Percentiles rank a stretch among this genome's conserved stretches.
These are phyloP conservation scores for Endocarpon pusillum DNA, from an alignment of 495 filamentous ascomycete genomes.

Conservation along the genomic window DNA sequence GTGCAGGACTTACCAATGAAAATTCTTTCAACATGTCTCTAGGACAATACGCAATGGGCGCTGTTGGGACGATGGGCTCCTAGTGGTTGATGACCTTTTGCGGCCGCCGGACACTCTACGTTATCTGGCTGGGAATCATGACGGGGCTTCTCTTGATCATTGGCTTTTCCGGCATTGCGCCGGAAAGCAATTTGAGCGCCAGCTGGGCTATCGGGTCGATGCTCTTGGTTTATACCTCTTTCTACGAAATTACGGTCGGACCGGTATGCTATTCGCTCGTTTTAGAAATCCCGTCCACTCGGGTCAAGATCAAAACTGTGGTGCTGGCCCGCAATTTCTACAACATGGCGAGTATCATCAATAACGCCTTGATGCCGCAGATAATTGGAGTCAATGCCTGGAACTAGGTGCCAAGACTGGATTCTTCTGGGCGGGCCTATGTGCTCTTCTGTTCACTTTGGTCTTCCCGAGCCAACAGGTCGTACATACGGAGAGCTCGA, in stretches of 20 bases:
- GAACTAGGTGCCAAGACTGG: slow-evolving; percentile 61
- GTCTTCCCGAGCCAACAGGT: slow-evolving; percentile 54
- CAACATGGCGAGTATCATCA: slow-evolving; percentile 53
- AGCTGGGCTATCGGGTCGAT: slow-evolving; percentile 54
- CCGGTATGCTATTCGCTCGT: slow-evolving; percentile 68
- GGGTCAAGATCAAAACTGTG: slow-evolving; percentile 64
- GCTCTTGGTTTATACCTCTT: slow-evolving; percentile 54
- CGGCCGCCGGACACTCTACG: slow-evolving; percentile 53
- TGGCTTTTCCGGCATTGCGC: slow-evolving; percentile 54
- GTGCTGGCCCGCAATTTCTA: slow-evolving; percentile 55
- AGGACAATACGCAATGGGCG: slow-evolving; percentile 61
- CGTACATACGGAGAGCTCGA: slow-evolving; percentile 61
- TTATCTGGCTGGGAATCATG: slow-evolving; percentile 49
- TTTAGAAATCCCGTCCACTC: slow-evolving; percentile 52
- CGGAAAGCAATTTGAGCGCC: slow-evolving; percentile 28
- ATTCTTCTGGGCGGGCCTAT: slow-evolving; percentile 68
- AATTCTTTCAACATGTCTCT: slow-evolving; percentile 54
- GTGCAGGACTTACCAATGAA: slow-evolving; percentile 43
- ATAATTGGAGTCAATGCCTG: slow-evolving; percentile 61
- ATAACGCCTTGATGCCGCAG: slow-evolving; percentile 52
- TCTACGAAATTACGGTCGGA: slow-evolving; percentile 62
- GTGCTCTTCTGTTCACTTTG: slow-evolving; percentile 59
- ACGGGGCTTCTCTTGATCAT: slow-evolving; percentile 51
- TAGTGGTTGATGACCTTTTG: slow-evolving; percentile 57
- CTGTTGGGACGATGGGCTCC: slow-evolving; percentile 52